Evolutionary conservation across 768 basidiomycete species (phyloP).

Genomic region (Rubroboletus satanas): DNA sequence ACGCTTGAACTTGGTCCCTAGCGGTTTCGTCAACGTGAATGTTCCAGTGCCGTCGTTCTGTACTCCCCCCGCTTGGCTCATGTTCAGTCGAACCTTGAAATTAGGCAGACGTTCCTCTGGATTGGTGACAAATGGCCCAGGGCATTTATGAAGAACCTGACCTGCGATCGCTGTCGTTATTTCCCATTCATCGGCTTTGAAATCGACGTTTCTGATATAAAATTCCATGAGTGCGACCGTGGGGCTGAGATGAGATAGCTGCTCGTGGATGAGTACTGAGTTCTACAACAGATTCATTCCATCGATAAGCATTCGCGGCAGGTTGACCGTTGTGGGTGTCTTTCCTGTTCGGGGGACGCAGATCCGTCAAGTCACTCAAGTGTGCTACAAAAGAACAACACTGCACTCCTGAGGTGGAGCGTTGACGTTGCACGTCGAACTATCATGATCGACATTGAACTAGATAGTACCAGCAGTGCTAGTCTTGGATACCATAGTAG

Average conservation of each 20-base stretch:
- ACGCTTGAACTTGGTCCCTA: slow-evolving; percentile 46
- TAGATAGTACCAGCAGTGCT: neutral
- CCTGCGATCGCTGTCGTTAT: slow-evolving; percentile 52
- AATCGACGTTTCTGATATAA: slow-evolving; percentile 30
- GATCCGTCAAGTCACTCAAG: neutral
- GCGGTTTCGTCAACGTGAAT: slow-evolving; percentile 25
- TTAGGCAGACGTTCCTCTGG: slow-evolving; percentile 41
- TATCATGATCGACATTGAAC: neutral
- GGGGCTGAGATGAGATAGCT: neutral
- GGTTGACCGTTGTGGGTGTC: neutral
- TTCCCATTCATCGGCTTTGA: slow-evolving; percentile 47
- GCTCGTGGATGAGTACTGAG: neutral
- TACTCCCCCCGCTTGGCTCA: slow-evolving; percentile 45
- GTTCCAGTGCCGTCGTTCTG: slow-evolving; percentile 53
- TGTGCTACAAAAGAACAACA: neutral
- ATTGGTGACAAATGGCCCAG: slow-evolving; percentile 26
- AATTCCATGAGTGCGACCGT: slow-evolving; percentile 36
- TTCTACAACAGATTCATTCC: neutral
- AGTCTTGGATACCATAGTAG: neutral
- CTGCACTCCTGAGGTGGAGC: neutral
- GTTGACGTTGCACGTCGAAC: neutral
- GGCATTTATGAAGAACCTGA: slow-evolving; percentile 46
- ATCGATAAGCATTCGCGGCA: slow-evolving; percentile 7
- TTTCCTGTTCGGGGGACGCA: slow-evolving; percentile 7
- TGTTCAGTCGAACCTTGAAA: slow-evolving; percentile 56